Evolutionary conservation across 495 filamentous ascomycete genomes (phyloP).

Genomic region (Neurospora africana): DNA sequence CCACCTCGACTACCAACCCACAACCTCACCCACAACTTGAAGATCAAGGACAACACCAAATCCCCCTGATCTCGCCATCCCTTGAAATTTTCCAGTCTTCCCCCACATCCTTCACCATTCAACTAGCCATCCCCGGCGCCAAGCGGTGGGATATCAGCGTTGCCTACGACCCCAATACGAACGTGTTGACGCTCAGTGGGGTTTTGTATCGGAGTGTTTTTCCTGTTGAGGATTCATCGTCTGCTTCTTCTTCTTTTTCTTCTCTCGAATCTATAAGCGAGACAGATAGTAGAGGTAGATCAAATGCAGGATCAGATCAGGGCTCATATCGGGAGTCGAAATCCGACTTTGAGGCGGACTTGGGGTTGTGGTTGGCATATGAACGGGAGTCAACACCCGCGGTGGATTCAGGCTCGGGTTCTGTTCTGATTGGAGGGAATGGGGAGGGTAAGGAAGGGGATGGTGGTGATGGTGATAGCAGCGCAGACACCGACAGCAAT

Average conservation of each 20-base stretch:
- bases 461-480: too few relatives aligned
- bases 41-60: background rate
- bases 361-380: background rate
- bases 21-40: background rate
- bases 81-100: conserved; percentile 62
- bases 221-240: background rate
- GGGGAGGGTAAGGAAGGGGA: background rate
- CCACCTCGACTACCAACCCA: background rate
- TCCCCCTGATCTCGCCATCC: conserved; percentile 43
- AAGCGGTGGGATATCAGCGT: conserved; percentile 69
- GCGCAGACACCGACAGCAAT: background rate
- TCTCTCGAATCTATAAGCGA: background rate
- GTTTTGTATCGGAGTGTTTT: conserved; percentile 45
- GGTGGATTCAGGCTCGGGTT: background rate
- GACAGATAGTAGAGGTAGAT: background rate
- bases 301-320: too few relatives aligned
- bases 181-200: conserved; percentile 53
- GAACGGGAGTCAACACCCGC: background rate
- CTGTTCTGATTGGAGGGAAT: background rate
- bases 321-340: background rate
- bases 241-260: background rate
- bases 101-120: conserved; percentile 49
- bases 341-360: background rate
- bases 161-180: conserved; percentile 60
- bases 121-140: conserved; percentile 65